Conservation (phyloP, 2,329 filamentous ascomycete species). For the Macrophomina phaseolina region DNA sequence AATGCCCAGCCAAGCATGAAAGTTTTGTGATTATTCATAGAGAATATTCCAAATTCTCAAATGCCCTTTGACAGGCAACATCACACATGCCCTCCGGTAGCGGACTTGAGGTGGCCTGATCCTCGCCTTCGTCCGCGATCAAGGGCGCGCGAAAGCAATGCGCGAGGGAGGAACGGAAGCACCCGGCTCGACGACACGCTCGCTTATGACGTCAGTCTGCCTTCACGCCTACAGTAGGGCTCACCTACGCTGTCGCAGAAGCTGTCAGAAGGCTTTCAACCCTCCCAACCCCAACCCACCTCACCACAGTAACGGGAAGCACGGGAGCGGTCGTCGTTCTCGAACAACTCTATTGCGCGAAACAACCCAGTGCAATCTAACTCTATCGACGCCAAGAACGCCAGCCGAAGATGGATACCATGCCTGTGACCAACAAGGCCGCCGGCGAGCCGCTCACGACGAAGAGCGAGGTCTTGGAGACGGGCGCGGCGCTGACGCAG, state of each 20-base stretch:
- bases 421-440: conserved; percentile 49
- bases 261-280: neutral
- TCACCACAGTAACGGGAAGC: neutral
- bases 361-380: neutral
- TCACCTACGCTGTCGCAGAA: neutral
- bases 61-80: neutral
- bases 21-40: neutral
- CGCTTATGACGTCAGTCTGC: conserved; percentile 16
- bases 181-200: conserved; percentile 2
- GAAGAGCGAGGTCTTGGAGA: conserved; percentile 65
- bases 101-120: neutral
- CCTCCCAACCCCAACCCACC: too few relatives aligned
- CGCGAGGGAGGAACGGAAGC: neutral
- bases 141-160: neutral
- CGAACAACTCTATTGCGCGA: neutral
- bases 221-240: neutral
- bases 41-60: neutral
- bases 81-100: neutral
- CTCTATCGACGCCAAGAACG: neutral
- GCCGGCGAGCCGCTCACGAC: conserved; percentile 58
- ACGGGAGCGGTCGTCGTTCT: neutral
- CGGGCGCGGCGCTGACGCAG: conserved; percentile 65
- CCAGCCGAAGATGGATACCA: conserved; percentile 32
- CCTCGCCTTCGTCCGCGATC: neutral
- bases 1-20: neutral